Percentiles rank a stretch among this genome's conserved stretches.
Conservation (phyloP, 257 asterid species). For the Rhazya stricta region DNA sequence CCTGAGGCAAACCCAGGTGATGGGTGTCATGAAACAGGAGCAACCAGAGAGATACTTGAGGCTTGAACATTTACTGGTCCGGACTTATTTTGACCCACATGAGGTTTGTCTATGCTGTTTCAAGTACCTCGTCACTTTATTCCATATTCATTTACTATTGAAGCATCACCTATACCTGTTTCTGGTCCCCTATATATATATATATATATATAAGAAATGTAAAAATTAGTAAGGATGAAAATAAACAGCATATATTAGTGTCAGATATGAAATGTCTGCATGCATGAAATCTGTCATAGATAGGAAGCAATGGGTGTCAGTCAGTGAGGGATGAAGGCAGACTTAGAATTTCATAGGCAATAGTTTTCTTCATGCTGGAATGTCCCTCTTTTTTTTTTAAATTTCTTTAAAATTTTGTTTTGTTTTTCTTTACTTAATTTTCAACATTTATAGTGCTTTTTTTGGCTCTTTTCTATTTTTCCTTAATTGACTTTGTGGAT, state of each 20-base stretch:
- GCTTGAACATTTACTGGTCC: conserved; percentile 88
- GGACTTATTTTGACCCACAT: conserved; percentile 91
- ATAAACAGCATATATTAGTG: background rate
- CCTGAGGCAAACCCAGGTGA: conserved; percentile 91
- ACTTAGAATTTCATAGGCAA: background rate
- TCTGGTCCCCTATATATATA: no score
- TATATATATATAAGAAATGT: no score
- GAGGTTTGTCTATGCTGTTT: conserved; percentile 54
- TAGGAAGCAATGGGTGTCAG: background rate
- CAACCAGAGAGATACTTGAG: conserved; percentile 91
- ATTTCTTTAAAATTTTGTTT: no score
- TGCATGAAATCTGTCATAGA: background rate
- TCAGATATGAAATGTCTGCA: background rate
- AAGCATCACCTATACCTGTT: no score
- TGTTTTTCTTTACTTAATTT: background rate
- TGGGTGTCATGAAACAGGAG: conserved; percentile 99
- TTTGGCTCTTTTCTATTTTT: background rate
- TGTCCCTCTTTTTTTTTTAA: background rate
- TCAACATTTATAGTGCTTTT: background rate
- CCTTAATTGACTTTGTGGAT: background rate
- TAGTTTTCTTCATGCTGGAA: background rate
- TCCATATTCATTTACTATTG: background rate
- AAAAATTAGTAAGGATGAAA: no score
- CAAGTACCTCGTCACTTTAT: background rate
- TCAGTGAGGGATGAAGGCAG: background rate